Evolutionary conservation across 2,329 filamentous ascomycete genomes (phyloP).

Genomic region (Ascosphaera aggregata): DNA sequence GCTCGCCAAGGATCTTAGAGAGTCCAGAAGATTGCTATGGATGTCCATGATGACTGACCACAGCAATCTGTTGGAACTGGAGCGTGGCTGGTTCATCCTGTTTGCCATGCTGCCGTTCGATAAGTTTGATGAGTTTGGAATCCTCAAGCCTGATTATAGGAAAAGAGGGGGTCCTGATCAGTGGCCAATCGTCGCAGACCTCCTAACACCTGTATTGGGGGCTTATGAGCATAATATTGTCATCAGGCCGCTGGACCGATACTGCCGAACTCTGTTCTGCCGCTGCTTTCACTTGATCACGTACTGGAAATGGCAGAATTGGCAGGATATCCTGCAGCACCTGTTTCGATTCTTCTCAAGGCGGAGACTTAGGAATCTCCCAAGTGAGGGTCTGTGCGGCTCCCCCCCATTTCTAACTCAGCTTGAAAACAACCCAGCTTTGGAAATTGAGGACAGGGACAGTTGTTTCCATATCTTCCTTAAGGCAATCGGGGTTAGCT

Average conservation of each 20-base stretch:
- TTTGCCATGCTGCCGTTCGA: constrained; percentile 30
- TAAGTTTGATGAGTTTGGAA: constrained; percentile 28
- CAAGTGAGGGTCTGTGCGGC: constrained; percentile 26
- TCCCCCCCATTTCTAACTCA: constrained; percentile 31
- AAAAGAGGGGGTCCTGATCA: constrained; percentile 20
- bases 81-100: constrained; percentile 19
- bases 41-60: neutral
- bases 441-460: constrained; percentile 25
- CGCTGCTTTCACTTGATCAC: constrained; percentile 30
- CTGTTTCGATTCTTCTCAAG: constrained; percentile 37
- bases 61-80: constrained; percentile 10
- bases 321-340: constrained; percentile 28
- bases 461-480: constrained; percentile 35
- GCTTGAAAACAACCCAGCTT: constrained; percentile 19
- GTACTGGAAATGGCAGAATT: constrained; percentile 32
- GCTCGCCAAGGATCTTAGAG: constrained; percentile 15
- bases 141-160: constrained; percentile 19
- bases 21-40: constrained; percentile 4
- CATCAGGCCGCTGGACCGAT: constrained; percentile 26
- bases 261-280: constrained; percentile 27
- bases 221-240: constrained; percentile 22
- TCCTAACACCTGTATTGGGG: constrained; percentile 25
- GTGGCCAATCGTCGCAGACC: constrained; percentile 24
- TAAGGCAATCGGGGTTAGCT: constrained; percentile 29
- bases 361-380: constrained; percentile 27